These are phyloP conservation scores for Grosmannia penicillata DNA, from an alignment of 2,329 filamentous ascomycete genomes.

Conservation along the genomic window DNA sequence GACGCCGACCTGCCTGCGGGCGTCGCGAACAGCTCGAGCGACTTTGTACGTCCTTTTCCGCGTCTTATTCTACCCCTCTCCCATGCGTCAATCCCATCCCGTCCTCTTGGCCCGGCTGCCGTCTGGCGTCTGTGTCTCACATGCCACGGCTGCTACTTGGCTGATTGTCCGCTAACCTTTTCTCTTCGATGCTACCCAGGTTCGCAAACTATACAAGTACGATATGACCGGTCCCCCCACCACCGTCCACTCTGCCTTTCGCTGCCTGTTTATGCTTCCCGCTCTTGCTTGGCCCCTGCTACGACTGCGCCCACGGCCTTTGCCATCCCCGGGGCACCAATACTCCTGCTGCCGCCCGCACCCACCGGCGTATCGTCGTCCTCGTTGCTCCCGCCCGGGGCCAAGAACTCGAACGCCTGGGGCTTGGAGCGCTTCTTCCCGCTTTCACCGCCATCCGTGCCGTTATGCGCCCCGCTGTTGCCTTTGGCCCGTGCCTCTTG, in stretches of 20 bases:
- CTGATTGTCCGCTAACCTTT: slow-evolving; percentile 4
- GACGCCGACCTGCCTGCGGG: slow-evolving; percentile 23
- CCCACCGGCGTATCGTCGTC: no score
- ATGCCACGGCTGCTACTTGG: background rate
- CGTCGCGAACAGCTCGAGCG: slow-evolving; percentile 68
- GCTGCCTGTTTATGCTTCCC: background rate
- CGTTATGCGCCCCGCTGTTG: no score
- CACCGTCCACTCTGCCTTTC: slow-evolving; percentile 2
- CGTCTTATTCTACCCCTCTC: background rate
- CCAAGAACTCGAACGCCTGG: no score
- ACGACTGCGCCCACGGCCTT: no score
- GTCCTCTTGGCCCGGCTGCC: no score
- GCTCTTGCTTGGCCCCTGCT: background rate
- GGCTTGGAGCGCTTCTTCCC: no score
- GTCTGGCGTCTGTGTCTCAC: background rate
- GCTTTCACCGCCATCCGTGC: no score
- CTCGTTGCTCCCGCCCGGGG: no score
- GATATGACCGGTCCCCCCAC: slow-evolving; percentile 9
- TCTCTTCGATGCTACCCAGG: slow-evolving; percentile 34
- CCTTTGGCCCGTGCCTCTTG: background rate
- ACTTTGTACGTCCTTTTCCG: slow-evolving; percentile 57
- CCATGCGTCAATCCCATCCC: background rate
- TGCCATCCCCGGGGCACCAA: no score
- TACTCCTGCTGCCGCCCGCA: background rate
- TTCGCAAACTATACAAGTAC: slow-evolving; percentile 97